Conservation (phyloP, 2,329 filamentous ascomycete species). For the Tolypocladium nubicola region DNA sequence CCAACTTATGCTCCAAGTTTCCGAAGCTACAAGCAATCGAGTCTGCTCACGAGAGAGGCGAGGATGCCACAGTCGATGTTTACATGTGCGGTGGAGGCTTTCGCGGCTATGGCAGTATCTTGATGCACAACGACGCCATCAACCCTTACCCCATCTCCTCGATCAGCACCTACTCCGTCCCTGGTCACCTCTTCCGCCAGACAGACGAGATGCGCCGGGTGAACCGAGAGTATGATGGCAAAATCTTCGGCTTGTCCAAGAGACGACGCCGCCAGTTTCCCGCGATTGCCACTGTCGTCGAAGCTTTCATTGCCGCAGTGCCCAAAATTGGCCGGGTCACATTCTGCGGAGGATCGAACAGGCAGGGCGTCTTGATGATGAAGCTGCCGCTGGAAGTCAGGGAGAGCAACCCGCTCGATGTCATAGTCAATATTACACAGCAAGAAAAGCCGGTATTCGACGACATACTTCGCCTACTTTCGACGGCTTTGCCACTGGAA, state of each 20-base stretch:
- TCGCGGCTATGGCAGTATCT: conserved; percentile 78
- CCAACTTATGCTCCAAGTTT: conserved; percentile 36
- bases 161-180: conserved; percentile 67
- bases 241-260: conserved; percentile 70
- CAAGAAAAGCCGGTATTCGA: conserved; percentile 20
- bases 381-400: conserved; percentile 49
- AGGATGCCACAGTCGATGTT: conserved; percentile 46
- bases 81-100: conserved; percentile 89
- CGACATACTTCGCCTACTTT: conserved; percentile 25
- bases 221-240: conserved; percentile 38
- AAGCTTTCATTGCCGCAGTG: conserved; percentile 58
- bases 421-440: conserved; percentile 16
- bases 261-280: conserved; percentile 72
- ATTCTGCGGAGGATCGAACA: conserved; percentile 81
- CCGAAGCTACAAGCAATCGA: conserved; percentile 33
- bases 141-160: conserved; percentile 74
- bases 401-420: conserved; percentile 51
- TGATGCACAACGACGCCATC: conserved; percentile 67
- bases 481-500: conserved; percentile 29
- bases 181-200: conserved; percentile 47
- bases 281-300: conserved; percentile 72
- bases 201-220: conserved; percentile 39
- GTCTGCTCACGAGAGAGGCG: conserved; percentile 21
- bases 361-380: conserved; percentile 73
- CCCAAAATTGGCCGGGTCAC: conserved; percentile 62